Evolutionary conservation across 495 filamentous ascomycete genomes (phyloP), one percentile per base, ranked within the genome.

Genomic region (Lentithecium fluviatile): DNA sequence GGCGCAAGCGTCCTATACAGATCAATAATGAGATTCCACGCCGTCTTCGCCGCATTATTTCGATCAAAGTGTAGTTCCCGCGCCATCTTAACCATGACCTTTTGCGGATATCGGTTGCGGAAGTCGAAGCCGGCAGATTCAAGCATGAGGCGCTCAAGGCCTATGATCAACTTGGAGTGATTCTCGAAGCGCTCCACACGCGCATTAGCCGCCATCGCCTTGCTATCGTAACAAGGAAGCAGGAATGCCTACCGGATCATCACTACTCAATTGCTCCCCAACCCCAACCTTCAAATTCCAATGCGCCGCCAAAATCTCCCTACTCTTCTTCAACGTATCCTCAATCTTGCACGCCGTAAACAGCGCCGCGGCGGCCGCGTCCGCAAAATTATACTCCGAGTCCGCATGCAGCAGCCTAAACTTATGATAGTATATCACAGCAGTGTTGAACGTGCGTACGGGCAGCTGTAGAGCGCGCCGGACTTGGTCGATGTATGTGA

Each of bases 291-390:
- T 91, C 19, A 96, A 73, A 64, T 97, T 97, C 76, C 92, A 89
- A 3, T 88, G 86, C 6, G 91, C 91, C 60, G 89, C 94, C 5
- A 97, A 78, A 57, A 98, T 94, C 53, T 98, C 94, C 49, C 83
- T 83, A 17, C 90, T 95, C 76, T 97, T 97, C 76, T 98, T 97
- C 46, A 97, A 79, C 1, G 94, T 97, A 71, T 98, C 94, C 69
- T 98, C 94, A 45, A 93, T 91, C 74, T 98, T 98, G 81, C 93
- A 97, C 36, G 91, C 91, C 17, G 88, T 86, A 67, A 97, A 93
- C 29, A 98, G 78, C 26, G 89, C 85, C 12, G 94, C 92, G 0
- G 91, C 83, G 2, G 91, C 89, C 4, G 90, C 91, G 71, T 97
- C 94, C 82, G 87, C 51, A 40, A 52, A 67, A 32, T 64, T 65